Base-by-base conservation (phyloP, 2,329 filamentous ascomycete species). In the Cladorrhinum sp. region DNA sequence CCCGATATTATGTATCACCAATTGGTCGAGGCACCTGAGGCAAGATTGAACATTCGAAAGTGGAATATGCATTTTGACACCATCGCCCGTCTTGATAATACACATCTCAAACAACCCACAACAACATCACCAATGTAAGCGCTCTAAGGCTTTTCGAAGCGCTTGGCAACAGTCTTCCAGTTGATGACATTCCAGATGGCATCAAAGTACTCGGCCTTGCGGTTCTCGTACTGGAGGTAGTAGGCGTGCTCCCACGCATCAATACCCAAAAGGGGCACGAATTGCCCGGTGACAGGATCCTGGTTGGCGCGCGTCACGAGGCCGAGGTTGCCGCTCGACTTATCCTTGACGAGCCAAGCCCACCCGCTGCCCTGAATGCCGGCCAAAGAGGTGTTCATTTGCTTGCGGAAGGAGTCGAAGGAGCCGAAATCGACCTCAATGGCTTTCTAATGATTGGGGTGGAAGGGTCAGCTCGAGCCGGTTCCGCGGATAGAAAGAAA, bases 231-330 rank as follows among this genome's bases (percentile, higher is more conserved):
- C 81, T 96, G 91, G 64, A 96, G 83, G 79, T 96, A 96, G 82
- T 96, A 96, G 57, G 92, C 92, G 78, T 96, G 92, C 82, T 96
- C 92, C 92, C 92, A 96, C 58, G 92, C 93, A 79, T 97, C 93
- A 71, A 97, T 89, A 60, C 93, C 93, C 52, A 97, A 79, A 54
- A 97, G 81, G 39, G 93, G 93, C 71, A 86, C 83, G 74, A 89
- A 91, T 74, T 89, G 89, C 55, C 92, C 92, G 14, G 92, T 84
- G 28, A 97, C 90, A 24, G 93, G 90, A 75, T 96, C 92, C 80
- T 96, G 92, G 81, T 96, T 96, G 77, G 90, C 80, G 82, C 92
- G 78, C 56, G 91, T 90, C 69, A 85, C 85, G 67, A 91, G 81
- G 64, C 79, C 76, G 55, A 91, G 79, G 59, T 80, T 82, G 49